Base-by-base conservation (phyloP, 2,329 filamentous ascomycete genomes). In the Stachybotrys echinatus region DNA sequence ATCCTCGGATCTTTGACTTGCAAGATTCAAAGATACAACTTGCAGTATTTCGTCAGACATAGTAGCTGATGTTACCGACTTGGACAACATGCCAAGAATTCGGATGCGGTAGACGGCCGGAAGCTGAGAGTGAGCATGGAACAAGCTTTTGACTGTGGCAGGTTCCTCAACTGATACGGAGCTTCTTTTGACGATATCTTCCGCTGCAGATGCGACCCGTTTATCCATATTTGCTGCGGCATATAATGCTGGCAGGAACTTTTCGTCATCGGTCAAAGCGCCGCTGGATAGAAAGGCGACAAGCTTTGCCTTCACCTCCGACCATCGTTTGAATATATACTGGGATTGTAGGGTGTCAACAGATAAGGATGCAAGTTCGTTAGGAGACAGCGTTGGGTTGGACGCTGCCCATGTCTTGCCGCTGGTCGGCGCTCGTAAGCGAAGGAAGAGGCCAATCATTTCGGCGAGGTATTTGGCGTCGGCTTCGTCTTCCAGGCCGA, bases 141-240 rank as follows among this genome's bases (percentile, higher is more conserved):
- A 92, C 3, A 97, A 73, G 17, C 78, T 74, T 50, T 79, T 71
- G 3, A 95, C 75, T 2, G 91, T 67, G 1, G 65, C 58, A 10
- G 74, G 60, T 53, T 89, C 79, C 64, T 97, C 92, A 22, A 96
- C 72, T 8, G 88, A 83, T 8, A 88, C 80, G 2, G 82, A 79
- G 23, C 82, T 87, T 55, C 92, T 79, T 68, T 96, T 99, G 55
- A 97, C 69, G 45, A 95, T 81, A 59, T 96, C 91, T 50, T 96
- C 90, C 0, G 89, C 92, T n/a, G 89, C 73, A n/a, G 87, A 83
- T 12, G 88, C 84, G 37, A 96, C 84, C 8, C 87, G 81, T 34
- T 85, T 89, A 56, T 96, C 94, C 2, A 84, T 74, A 67, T 92
- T 92, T 1, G 90, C 85, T 22, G 90, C 86, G 5, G 92, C 91